phyloP scores from a whole-genome alignment of 257 asterid genomes.

The Lantana camara region DNA sequence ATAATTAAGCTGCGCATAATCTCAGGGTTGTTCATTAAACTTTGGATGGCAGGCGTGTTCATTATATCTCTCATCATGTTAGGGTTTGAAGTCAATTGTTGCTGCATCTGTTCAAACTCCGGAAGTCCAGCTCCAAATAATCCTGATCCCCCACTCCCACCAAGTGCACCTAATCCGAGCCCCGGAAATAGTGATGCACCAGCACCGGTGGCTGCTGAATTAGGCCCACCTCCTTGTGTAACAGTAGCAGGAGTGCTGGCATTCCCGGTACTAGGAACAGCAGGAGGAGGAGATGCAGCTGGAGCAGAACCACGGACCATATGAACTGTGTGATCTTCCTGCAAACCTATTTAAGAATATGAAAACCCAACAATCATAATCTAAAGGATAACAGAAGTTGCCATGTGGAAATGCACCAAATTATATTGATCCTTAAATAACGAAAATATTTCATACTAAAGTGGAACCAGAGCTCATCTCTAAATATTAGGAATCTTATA shows the following conservation, averaged over 20 bases:
- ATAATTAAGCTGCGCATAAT: slow-evolving; percentile 56
- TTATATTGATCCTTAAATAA: too few relatives aligned
- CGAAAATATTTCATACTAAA: too few relatives aligned
- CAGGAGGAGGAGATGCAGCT: slow-evolving; percentile 38
- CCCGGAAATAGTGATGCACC: slow-evolving; percentile 51
- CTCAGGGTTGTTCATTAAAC: slow-evolving; percentile 64
- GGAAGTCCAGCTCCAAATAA: slow-evolving; percentile 60
- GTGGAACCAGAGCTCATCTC: too few relatives aligned
- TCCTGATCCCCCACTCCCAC: slow-evolving; percentile 44
- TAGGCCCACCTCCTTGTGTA: slow-evolving; percentile 38
- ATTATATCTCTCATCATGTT: slow-evolving; percentile 64
- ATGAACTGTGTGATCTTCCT: slow-evolving; percentile 69
- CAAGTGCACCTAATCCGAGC: slow-evolving; percentile 42
- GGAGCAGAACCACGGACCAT: slow-evolving; percentile 65
- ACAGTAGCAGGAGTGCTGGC: slow-evolving; percentile 24
- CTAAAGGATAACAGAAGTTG: too few relatives aligned
- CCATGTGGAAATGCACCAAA: too few relatives aligned
- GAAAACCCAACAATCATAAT: neutral
- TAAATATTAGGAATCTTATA: neutral
- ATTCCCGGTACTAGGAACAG: slow-evolving; percentile 38
- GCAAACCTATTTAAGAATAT: slow-evolving; percentile 43
- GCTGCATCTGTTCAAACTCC: slow-evolving; percentile 59
- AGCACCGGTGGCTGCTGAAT: slow-evolving; percentile 42
- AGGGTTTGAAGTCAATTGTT: slow-evolving; percentile 55
- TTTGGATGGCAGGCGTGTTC: slow-evolving; percentile 55